Evolutionary conservation across 768 basidiomycete species (phyloP), one percentile per base, ranked within the genome.

Genomic region (Tricholoma hemisulphureum): DNA sequence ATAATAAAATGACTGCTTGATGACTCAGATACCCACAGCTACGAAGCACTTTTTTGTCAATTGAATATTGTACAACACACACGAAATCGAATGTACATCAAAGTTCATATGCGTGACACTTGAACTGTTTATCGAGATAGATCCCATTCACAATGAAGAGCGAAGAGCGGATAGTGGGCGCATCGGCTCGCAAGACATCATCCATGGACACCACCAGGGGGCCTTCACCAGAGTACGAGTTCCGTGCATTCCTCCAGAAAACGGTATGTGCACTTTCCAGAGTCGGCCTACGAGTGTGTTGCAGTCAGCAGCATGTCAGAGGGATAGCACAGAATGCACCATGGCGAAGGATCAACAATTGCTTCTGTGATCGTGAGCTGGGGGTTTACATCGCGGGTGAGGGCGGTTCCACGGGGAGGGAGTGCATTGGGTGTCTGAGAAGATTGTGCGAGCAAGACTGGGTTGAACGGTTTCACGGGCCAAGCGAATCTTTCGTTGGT

Each of bases 201-300:
- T n/a, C 11, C 6, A 65, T 57, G 16, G 49, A 41, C 1, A 63
- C 20, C 1, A 55, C 45, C 6, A 65, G 21, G 11, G 59, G 53
- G 4, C 56, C 61, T 50, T 45, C 23, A 20, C 48, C 57, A 21
- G 49, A 9, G 16, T 60, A 56, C 4, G 50, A 41, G 23, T 52
- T 46, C 10, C 60, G 57, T 39, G 56, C 41, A 21, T 53, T 54
- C 3, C 50, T 54, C 65, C 65, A 65, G 51, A 65, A 60, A 14
- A 29, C 23, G 0, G 51, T 21, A 8, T 54, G 51, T 8, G 41
- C 11, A 6, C 16, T 39, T 18, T 41, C 49, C 8, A 37, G 49
- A 8, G 10, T 39, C 14, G 28, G 9, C 6, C 37, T 45, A 20
- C 26, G 9, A 20, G 2, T 8, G 35, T 18, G n/a, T 8, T 20